Evolutionary conservation across 1,284 basidiomycete species (phyloP), one percentile per base, ranked within the genome.

Genomic region (Porodaedalea pini): DNA sequence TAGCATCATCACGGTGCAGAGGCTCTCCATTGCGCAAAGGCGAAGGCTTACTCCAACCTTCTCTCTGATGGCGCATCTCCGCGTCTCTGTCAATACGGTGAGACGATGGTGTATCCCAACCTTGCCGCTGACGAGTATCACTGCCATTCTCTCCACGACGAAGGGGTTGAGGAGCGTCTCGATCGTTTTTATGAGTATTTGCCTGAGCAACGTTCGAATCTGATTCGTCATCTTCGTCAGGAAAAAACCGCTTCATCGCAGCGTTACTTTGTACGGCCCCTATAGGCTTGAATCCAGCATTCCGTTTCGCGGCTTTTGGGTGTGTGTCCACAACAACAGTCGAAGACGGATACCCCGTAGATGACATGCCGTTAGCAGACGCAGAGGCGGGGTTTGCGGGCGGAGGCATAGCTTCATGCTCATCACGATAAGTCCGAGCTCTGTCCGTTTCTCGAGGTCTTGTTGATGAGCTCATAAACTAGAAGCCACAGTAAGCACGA

Each of bases 221-320:
- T 10, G 56, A 54, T 17, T 69, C 68, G 2, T 70, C 69, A 15
- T 69, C 69, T 19, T 70, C 68, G 8, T 56, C 65, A n/a, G 70
- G 68, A 57, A 71, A 71, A 53, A 70, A 71, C 54, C 64, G 64
- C 54, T 68, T 66, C 37, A 71, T 60, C 21, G 59, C 52, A 25
- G 59, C 50, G 40, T 48, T 61, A 19, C 41, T 50, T 37, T 50
- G 53, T 15, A 21, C 39, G 5, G 39, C 23, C 17, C 59, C 59
- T 10, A 61, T 61, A 25, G 59, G 59, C 43, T 34, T 61, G 40
- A 61, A 61, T 40, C 59, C 59, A 44, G 59, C 55, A 27, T 50
- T 61, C 27, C 48, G 56, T 32, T 56, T 60, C 31, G 41, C 17
- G 7, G 23, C 36, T 47, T 32, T 50, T 17, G 27, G 25, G 8